phyloP scores from a whole-genome alignment of 345 rosid genomes.

The Gossypium australe region DNA sequence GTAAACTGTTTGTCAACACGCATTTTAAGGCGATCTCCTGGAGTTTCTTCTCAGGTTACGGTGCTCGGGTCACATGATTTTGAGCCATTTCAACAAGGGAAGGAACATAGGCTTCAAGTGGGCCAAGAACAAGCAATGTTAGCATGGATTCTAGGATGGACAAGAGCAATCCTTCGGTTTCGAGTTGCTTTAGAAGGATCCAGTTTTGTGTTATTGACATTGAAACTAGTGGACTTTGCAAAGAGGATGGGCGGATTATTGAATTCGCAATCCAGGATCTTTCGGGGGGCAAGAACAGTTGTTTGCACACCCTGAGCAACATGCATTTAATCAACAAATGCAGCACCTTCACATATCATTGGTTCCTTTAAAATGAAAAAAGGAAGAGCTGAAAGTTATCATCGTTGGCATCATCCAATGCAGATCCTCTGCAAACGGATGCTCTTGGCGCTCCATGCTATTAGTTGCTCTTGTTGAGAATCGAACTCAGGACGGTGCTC shows the following conservation, averaged over 20 bases:
- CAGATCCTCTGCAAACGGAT: no score
- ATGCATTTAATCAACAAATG: no score
- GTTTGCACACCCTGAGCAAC: slow-evolving; percentile 22
- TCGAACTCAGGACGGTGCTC: slow-evolving; percentile 88
- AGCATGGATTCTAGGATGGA: neutral
- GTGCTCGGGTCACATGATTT: slow-evolving; percentile 1
- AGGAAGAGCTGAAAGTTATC: fast-evolving
- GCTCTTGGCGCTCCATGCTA: no score
- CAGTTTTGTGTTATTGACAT: slow-evolving; percentile 8
- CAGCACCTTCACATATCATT: no score
- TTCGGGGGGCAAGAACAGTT: slow-evolving; percentile 18
- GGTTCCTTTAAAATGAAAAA: no score
- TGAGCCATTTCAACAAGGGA: neutral
- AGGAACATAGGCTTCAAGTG: neutral
- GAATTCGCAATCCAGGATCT: slow-evolving; percentile 22
- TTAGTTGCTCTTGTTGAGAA: slow-evolving; percentile 53
- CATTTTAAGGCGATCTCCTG: neutral
- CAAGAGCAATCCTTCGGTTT: neutral
- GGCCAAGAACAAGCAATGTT: neutral
- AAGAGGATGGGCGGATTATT: slow-evolving; percentile 4
- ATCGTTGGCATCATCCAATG: no score
- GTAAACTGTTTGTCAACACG: neutral
- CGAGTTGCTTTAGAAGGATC: slow-evolving; percentile 9
- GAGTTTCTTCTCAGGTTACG: neutral
- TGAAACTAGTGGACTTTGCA: slow-evolving; percentile 19